Conservation (phyloP, 2,329 filamentous ascomycete species). For the Talaromyces sp. region DNA sequence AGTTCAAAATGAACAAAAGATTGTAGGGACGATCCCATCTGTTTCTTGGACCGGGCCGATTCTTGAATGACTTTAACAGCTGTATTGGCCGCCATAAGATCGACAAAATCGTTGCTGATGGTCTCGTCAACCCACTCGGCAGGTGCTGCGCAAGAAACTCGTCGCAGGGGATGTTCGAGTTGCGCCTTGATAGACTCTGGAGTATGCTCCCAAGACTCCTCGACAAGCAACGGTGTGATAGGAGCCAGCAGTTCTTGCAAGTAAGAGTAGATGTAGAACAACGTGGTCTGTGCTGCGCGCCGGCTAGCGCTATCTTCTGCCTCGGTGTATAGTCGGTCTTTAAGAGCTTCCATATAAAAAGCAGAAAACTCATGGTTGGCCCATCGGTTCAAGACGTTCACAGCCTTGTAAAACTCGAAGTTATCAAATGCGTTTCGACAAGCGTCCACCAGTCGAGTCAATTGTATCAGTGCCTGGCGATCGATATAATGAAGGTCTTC, state of each 20-base stretch:
- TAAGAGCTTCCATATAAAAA: conserved; percentile 89
- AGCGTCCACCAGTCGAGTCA: conserved; percentile 59
- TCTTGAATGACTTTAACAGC: conserved; percentile 75
- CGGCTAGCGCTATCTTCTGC: conserved; percentile 60
- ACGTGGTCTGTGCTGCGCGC: conserved; percentile 51
- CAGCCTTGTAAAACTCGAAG: conserved; percentile 77
- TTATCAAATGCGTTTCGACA: conserved; percentile 62
- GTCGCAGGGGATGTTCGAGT: conserved; percentile 41
- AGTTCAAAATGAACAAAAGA: conserved; percentile 56
- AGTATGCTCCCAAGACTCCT: conserved; percentile 79
- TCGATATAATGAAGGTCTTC: conserved; percentile 58
- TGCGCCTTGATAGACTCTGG: conserved; percentile 58
- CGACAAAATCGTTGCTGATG: conserved; percentile 45
- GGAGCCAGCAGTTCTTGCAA: conserved; percentile 75
- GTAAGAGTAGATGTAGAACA: conserved; percentile 61
- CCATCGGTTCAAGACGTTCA: conserved; percentile 72
- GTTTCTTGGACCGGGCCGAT: conserved; percentile 62
- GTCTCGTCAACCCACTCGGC: conserved; percentile 37
- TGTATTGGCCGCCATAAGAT: conserved; percentile 49
- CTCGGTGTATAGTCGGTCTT: conserved; percentile 87
- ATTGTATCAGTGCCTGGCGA: conserved; percentile 70
- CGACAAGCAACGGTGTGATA: conserved; percentile 74
- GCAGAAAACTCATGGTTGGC: conserved; percentile 77
- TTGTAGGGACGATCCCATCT: conserved; percentile 75
- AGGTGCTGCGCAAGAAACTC: conserved; percentile 29